phyloP scores from a whole-genome alignment of 805 yeast genomes.

The Yamadazyma insecticola region DNA sequence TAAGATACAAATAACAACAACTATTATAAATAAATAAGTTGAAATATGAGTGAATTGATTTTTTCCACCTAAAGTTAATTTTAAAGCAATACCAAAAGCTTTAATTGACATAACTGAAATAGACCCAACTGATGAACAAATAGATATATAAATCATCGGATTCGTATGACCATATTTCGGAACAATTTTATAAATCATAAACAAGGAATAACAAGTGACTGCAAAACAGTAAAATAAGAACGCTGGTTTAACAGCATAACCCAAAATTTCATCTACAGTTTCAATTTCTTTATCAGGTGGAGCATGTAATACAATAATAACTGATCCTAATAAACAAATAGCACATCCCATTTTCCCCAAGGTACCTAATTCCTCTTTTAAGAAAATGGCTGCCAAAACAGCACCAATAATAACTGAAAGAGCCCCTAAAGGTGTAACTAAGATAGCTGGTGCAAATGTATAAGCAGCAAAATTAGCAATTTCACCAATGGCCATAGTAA shows the following conservation, averaged over 20 bases:
- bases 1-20: conserved; percentile 75
- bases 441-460: conserved; percentile 90
- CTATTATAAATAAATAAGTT: conserved; percentile 74
- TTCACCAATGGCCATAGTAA: conserved; percentile 88
- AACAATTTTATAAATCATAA: conserved; percentile 80
- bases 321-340: conserved; percentile 81
- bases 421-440: conserved; percentile 91
- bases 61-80: conserved; percentile 76
- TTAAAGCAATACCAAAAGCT: conserved; percentile 89
- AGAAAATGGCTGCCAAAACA: conserved; percentile 76
- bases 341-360: conserved; percentile 93
- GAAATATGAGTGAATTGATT: conserved; percentile 84
- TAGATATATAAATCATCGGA: conserved; percentile 86
- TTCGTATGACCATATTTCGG: conserved; percentile 75
- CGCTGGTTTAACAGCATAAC: conserved; percentile 73
- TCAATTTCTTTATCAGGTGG: conserved; percentile 89
- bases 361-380: conserved; percentile 82
- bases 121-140: conserved; percentile 87
- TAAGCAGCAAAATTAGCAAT: conserved; percentile 91
- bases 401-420: conserved; percentile 89
- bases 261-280: conserved; percentile 83
- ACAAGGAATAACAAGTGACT: conserved; percentile 64
- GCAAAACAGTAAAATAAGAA: conserved; percentile 61
- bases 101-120: conserved; percentile 88
- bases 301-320: conserved; percentile 84